These are phyloP conservation scores for Colletotrichum salicis DNA, from an alignment of 2,329 filamentous ascomycete genomes.

Conservation along the genomic window DNA sequence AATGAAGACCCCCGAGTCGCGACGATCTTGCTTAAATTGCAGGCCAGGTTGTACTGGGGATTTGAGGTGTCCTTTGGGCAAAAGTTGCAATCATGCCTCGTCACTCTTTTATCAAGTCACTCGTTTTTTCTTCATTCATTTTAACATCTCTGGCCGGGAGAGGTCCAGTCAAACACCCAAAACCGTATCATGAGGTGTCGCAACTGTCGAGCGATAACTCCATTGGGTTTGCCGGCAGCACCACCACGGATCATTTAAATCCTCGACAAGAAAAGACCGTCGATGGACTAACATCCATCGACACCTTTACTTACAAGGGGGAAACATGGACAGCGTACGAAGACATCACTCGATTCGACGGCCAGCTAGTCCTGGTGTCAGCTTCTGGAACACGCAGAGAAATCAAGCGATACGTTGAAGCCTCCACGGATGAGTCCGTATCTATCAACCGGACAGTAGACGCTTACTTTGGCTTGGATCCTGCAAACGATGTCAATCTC, in stretches of 20 bases:
- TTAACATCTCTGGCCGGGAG: neutral
- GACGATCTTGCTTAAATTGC: neutral
- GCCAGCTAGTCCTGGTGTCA: neutral
- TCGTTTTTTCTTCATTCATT: neutral
- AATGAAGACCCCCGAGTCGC: neutral
- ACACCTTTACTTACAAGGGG: constrained; percentile 7
- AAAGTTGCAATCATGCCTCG: constrained; percentile 1
- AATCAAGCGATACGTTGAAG: constrained; percentile 19
- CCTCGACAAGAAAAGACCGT: neutral
- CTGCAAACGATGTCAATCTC: constrained; percentile 8
- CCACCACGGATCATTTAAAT: neutral
- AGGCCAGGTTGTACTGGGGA: neutral
- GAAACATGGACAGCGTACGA: constrained; percentile 18
- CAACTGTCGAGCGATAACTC: neutral
- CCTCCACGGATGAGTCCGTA: neutral
- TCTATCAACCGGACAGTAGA: neutral
- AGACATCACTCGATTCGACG: constrained; percentile 6
- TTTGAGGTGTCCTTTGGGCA: neutral
- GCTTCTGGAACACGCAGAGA: constrained; percentile 1
- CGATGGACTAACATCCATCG: neutral
- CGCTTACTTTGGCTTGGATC: neutral
- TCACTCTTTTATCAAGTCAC: neutral
- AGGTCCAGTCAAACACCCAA: constrained; percentile 1
- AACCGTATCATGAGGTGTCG: neutral
- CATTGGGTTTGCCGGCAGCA: neutral